These are phyloP conservation scores for Malassezia psittaci DNA, from an alignment of 1,284 basidiomycete species.

Conservation along the genomic window DNA sequence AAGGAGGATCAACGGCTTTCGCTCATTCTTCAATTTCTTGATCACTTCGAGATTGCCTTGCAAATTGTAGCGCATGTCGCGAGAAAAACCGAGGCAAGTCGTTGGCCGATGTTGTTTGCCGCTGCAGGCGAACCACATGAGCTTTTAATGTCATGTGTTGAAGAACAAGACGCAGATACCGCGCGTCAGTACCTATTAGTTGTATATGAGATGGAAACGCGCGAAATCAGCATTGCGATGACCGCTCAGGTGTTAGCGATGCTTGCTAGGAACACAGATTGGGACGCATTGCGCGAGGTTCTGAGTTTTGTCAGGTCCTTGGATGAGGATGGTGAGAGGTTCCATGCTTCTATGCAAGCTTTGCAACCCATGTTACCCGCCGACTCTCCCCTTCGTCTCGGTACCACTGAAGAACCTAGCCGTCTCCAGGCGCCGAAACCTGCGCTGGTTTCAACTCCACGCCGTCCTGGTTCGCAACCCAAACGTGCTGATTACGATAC, in stretches of 20 bases:
- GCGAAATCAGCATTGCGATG: constrained; percentile 56
- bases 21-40: constrained; percentile 74
- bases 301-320: constrained; percentile 2
- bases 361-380: neutral
- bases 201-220: constrained; percentile 79
- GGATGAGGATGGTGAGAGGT: constrained; percentile 1
- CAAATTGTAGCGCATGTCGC: constrained; percentile 94
- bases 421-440: neutral
- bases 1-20: constrained; percentile 53
- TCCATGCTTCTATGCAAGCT: neutral
- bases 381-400: neutral
- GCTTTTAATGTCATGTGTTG: constrained; percentile 80
- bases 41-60: constrained; percentile 78
- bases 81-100: constrained; percentile 84
- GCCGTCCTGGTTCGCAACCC: neutral
- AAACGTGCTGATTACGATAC: neutral
- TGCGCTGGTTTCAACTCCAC: neutral
- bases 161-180: constrained; percentile 65
- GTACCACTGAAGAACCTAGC: neutral
- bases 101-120: constrained; percentile 80
- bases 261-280: neutral
- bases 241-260: constrained; percentile 49
- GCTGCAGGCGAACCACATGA: constrained; percentile 78
- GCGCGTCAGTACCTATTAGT: constrained; percentile 88
- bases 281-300: constrained; percentile 1